A percentile compares a stretch with the other conserved stretches of the same genome.
These are phyloP conservation scores for Globisporangium solare DNA, from an alignment of 352 stramenopile genomes.

Conservation along the genomic window DNA sequence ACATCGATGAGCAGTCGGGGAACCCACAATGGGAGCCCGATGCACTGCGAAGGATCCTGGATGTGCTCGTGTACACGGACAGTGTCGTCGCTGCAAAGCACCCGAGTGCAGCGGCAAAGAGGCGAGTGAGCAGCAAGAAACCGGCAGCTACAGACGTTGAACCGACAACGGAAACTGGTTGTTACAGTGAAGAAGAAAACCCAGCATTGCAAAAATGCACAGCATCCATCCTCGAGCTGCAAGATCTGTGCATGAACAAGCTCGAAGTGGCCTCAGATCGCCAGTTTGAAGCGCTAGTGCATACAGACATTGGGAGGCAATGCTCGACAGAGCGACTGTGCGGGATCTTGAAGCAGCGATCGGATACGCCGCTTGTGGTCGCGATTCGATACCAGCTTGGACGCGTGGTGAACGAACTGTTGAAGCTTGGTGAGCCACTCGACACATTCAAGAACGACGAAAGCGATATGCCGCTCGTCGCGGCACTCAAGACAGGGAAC, in stretches of 20 bases:
- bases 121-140: constrained; percentile 10
- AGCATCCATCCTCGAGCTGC: constrained; percentile 28
- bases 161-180: too few species aligned
- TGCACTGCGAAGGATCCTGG: constrained; percentile 23
- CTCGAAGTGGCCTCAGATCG: constrained; percentile 43
- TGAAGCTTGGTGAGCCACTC: constrained; percentile 47
- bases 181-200: constrained; percentile 1
- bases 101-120: constrained; percentile 4
- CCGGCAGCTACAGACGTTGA: constrained; percentile 2
- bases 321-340: constrained; percentile 70
- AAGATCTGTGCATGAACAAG: constrained; percentile 49
- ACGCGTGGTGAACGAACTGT: constrained; percentile 73
- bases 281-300: constrained; percentile 50
- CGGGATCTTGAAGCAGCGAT: constrained; percentile 55
- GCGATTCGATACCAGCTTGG: constrained; percentile 78
- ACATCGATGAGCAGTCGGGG: neutral
- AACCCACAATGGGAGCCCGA: constrained; percentile 5
- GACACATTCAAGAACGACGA: constrained; percentile 41
- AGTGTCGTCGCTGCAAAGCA: constrained; percentile 45
- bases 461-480: constrained; percentile 61
- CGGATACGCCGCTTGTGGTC: constrained; percentile 56
- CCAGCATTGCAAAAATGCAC: constrained; percentile 11
- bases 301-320: constrained; percentile 51
- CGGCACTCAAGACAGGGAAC: constrained; percentile 65
- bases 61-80: constrained; percentile 63